Evolutionary conservation across 192 early-diverging fungal genomes (phyloP).

Genomic region (Chytriomyces hyalinus): DNA sequence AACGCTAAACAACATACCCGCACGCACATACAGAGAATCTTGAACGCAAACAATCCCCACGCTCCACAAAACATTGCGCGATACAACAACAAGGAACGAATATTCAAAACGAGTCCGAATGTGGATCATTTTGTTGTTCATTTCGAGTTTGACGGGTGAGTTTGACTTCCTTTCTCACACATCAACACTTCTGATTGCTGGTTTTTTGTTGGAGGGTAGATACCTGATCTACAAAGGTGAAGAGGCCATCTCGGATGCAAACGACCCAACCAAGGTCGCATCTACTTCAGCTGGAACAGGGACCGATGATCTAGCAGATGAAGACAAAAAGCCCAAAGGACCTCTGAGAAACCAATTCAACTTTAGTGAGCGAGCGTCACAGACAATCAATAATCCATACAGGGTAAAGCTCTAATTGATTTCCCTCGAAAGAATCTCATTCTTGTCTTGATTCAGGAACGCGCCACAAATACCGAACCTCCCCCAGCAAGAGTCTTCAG

Average conservation of each 20-base stretch:
- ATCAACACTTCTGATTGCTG: not conserved
- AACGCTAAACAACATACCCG: too few species aligned
- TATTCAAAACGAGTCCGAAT: slow-evolving; percentile 65
- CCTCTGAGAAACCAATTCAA: slow-evolving; percentile 67
- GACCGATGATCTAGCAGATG: slow-evolving; percentile 42
- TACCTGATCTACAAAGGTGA: slow-evolving; percentile 54
- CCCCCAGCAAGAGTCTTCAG: slow-evolving; percentile 60
- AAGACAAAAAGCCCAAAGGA: slow-evolving; percentile 54
- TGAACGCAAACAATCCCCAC: slow-evolving; percentile 71
- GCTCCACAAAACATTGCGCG: slow-evolving; percentile 70
- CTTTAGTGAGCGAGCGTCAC: slow-evolving; percentile 64
- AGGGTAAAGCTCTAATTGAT: slow-evolving; percentile 44
- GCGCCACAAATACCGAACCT: slow-evolving; percentile 67
- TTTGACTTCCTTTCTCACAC: not conserved
- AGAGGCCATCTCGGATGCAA: slow-evolving; percentile 37
- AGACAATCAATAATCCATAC: slow-evolving; percentile 66
- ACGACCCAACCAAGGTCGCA: slow-evolving; percentile 25
- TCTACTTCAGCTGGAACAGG: slow-evolving; percentile 29
- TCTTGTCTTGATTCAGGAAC: slow-evolving; percentile 45
- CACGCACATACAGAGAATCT: slow-evolving; percentile 44
- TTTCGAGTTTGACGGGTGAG: slow-evolving; percentile 70
- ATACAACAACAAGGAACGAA: slow-evolving; percentile 60
- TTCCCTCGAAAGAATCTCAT: slow-evolving; percentile 15
- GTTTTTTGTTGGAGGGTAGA: slow-evolving; percentile 38
- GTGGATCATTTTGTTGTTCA: slow-evolving; percentile 65